Percentiles rank a stretch among this genome's conserved stretches.
Evolutionary conservation across 768 basidiomycete genomes (phyloP).

Genomic region (Psilocybe cubensis): DNA sequence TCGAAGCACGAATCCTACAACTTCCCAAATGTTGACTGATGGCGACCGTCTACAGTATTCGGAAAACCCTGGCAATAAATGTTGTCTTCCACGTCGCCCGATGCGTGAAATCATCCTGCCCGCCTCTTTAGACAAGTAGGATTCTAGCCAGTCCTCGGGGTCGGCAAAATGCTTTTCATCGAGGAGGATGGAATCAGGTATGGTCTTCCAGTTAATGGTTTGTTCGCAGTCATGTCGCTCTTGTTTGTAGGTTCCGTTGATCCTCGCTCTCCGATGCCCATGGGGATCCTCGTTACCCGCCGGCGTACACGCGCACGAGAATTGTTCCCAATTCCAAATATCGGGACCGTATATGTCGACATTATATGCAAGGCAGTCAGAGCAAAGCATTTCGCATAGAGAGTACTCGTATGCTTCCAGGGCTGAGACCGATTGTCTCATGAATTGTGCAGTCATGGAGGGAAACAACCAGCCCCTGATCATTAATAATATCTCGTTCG

Average conservation of each 20-base stretch:
- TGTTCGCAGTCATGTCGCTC: not conserved
- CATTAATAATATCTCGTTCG: slow-evolving; percentile 54
- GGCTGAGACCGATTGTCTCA: slow-evolving; percentile 44
- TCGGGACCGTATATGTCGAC: slow-evolving; percentile 56
- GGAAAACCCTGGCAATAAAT: not conserved
- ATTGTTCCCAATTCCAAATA: slow-evolving; percentile 57
- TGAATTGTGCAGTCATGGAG: slow-evolving; percentile 42
- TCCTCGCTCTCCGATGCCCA: slow-evolving; percentile 2
- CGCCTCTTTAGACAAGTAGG: slow-evolving; percentile 44
- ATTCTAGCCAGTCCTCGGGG: slow-evolving; percentile 49
- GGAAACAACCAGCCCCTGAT: slow-evolving; percentile 53
- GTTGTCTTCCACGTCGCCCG: slow-evolving; percentile 16
- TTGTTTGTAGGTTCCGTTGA: slow-evolving; percentile 5
- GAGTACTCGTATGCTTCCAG: slow-evolving; percentile 44
- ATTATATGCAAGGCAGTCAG: slow-evolving; percentile 54
- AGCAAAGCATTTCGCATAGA: slow-evolving; percentile 45
- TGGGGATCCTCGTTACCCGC: slow-evolving; percentile 9
- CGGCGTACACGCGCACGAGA: slow-evolving; percentile 49
- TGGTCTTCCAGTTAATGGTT: slow-evolving; percentile 2
- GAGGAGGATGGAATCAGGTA: slow-evolving; percentile 7
- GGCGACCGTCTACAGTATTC: slow-evolving; percentile 4
- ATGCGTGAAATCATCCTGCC: slow-evolving; percentile 29
- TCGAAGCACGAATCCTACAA: slow-evolving; percentile 42
- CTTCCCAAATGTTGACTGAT: slow-evolving; percentile 41
- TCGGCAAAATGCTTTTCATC: slow-evolving; percentile 39